phyloP scores from a whole-genome alignment of 2,329 filamentous ascomycete species.

The Penicillium fuscoglaucum region DNA sequence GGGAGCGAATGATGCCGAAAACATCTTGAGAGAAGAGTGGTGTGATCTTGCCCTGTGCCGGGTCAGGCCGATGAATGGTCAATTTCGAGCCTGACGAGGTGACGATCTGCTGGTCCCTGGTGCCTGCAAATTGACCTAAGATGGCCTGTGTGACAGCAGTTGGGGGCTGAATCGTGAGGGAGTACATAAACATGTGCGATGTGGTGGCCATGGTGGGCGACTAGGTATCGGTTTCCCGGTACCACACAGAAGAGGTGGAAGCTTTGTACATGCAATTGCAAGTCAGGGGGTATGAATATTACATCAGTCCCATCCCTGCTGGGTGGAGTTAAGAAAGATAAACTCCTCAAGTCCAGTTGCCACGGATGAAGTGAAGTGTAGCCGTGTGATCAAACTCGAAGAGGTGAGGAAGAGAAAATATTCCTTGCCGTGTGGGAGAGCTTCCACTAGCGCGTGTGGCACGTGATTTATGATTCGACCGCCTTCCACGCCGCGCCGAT shows the following conservation, averaged over 20 bases:
- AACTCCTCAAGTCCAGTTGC: constrained; percentile 31
- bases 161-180: constrained; percentile 89
- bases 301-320: constrained; percentile 42
- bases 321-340: constrained; percentile 15
- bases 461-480: constrained; percentile 35
- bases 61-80: constrained; percentile 81
- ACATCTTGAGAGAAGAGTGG: constrained; percentile 88
- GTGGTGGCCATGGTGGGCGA: constrained; percentile 81
- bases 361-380: constrained; percentile 8
- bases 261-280: constrained; percentile 30
- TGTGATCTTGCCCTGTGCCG: constrained; percentile 79
- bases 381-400: constrained; percentile 7
- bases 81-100: constrained; percentile 89
- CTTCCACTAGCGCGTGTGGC: constrained; percentile 28
- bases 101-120: constrained; percentile 96
- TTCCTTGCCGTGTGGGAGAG: constrained; percentile 31
- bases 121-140: constrained; percentile 91
- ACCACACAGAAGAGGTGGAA: constrained; percentile 13
- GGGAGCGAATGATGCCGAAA: constrained; percentile 89
- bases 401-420: constrained; percentile 26
- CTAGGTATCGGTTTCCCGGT: constrained; percentile 23
- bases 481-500: constrained; percentile 31
- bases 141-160: constrained; percentile 88
- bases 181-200: constrained; percentile 98
- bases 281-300: constrained; percentile 28